Percentiles rank a stretch among this genome's conserved stretches.
These are phyloP conservation scores for Phyllosticta ampelicida DNA, from an alignment of 2,329 filamentous ascomycete genomes.

Conservation along the genomic window DNA sequence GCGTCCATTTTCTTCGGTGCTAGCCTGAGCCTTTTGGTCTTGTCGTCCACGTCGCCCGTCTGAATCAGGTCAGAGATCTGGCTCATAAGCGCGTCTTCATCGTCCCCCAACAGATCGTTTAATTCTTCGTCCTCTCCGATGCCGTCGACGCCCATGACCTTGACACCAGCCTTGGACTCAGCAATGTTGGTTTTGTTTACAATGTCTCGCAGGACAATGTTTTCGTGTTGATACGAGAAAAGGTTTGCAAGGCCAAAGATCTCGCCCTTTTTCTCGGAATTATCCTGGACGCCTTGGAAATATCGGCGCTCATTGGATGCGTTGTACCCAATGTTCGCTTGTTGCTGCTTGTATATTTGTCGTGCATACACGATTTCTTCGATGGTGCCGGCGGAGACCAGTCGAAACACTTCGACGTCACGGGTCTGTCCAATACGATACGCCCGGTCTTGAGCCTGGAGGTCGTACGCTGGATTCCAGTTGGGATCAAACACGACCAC, in stretches of 20 bases:
- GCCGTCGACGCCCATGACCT: conserved; percentile 65
- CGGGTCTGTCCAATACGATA: conserved; percentile 90
- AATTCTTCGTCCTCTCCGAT: conserved; percentile 43
- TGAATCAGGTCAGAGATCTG: conserved; percentile 57
- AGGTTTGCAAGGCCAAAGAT: conserved; percentile 87
- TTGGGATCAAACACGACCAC: conserved; percentile 95
- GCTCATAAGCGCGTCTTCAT: conserved; percentile 57
- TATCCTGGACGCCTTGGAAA: conserved; percentile 87
- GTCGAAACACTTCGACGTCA: conserved; percentile 89
- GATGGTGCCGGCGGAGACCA: conserved; percentile 83
- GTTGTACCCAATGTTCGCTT: conserved; percentile 94
- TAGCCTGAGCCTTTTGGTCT: conserved; percentile 22
- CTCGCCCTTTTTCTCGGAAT: conserved; percentile 73
- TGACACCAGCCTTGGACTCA: conserved; percentile 77
- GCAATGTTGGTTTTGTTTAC: conserved; percentile 98
- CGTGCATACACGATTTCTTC: conserved; percentile 96
- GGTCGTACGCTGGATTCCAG: conserved; percentile 91
- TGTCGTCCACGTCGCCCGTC: conserved; percentile 25
- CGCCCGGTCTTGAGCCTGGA: conserved; percentile 91
- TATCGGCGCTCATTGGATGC: conserved; percentile 87
- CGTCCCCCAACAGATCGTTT: conserved; percentile 29
- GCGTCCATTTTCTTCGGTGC: conserved; percentile 49
- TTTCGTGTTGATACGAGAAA: conserved; percentile 69
- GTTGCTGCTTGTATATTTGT: conserved; percentile 98
- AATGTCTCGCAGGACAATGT: conserved; percentile 80